Base-by-base conservation (phyloP, 441 rosid species). In the Francoa sonchifolia region DNA sequence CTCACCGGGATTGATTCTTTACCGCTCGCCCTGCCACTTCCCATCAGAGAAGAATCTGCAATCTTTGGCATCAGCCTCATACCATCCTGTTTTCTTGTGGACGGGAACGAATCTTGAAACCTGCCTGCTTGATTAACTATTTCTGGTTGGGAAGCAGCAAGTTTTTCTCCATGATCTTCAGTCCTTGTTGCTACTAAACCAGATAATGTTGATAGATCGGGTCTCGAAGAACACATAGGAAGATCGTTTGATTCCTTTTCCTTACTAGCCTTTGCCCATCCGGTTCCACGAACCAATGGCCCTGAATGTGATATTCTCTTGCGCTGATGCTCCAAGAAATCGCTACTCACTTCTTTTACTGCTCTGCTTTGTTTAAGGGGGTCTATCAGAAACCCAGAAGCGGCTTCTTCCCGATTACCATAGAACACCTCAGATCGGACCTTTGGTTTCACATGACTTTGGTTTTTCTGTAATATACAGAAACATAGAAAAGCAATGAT, bases 301-400 rank as follows among this genome's bases (percentile, higher is more conserved):
- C 95, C 98, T 2, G 98, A 82, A 55, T 67, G 57, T 15, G 88
- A 73, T 38, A 67, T 69, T 59, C 76, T 73, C 54, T 41, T 65
- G 6, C 42, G 52, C n/a, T 55, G 63, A 41, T 64, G 51, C 31
- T 68, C 76, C 15, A 13, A 12, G 25, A 52, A 49, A 43, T 69
- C 74, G 72, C 57, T 64, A 50, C 55, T 73, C 36, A 39, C 54
- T 39, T 75, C 74, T 54, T 42, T 79, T 19, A 52, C 34, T 33
- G 31, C 56, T 52, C 69, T 69, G 39, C 47, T 22, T 33, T 66
- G 68, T 54, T 61, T 68, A n/a, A 63, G 50, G 10, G 31, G 58
- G 40, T 69, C 61, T 38, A 65, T 52, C 47, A 60, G 59, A 49
- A 65, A 63, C 40, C 75, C 81, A 13, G 73, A 60, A 51, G 52